Percentiles rank a stretch among this genome's conserved stretches.
phyloP scores from a whole-genome alignment of 2,329 filamentous ascomycete species.

The Bimuria novae-zelandiae region DNA sequence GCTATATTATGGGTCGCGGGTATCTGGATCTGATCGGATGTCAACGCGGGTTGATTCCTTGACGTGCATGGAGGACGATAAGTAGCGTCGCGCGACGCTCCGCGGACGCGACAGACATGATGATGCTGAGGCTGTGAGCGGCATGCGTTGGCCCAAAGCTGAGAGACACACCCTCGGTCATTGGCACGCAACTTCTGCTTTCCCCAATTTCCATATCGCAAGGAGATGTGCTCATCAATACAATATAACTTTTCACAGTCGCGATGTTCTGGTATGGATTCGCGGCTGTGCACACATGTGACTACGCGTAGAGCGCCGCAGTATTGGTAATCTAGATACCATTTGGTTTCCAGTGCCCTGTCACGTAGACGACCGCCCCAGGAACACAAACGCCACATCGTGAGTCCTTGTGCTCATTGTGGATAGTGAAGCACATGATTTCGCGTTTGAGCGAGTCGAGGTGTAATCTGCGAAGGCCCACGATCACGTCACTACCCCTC shows the following conservation, averaged over 20 bases:
- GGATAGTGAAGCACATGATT: background rate
- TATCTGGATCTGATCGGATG: background rate
- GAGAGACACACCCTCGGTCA: background rate
- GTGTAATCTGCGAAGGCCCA: background rate
- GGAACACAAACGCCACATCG: background rate
- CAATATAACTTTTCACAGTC: background rate
- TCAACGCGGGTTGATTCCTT: background rate
- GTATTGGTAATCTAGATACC: background rate
- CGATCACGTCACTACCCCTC: conserved; percentile 3
- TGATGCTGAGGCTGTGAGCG: conserved; percentile 6
- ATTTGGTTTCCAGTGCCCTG: background rate
- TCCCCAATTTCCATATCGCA: background rate
- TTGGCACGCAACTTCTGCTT: background rate
- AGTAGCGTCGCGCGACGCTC: background rate
- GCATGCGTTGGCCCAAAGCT: background rate
- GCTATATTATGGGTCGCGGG: background rate
- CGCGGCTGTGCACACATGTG: background rate
- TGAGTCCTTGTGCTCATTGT: background rate
- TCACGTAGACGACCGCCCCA: background rate
- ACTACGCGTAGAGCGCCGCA: background rate
- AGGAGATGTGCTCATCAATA: background rate
- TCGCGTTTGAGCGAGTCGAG: background rate
- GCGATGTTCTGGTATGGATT: background rate
- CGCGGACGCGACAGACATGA: conserved; percentile 5
- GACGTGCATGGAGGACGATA: conserved; percentile 1